Base-by-base conservation (phyloP, 345 rosid species). In the Clarkia xantiana region DNA sequence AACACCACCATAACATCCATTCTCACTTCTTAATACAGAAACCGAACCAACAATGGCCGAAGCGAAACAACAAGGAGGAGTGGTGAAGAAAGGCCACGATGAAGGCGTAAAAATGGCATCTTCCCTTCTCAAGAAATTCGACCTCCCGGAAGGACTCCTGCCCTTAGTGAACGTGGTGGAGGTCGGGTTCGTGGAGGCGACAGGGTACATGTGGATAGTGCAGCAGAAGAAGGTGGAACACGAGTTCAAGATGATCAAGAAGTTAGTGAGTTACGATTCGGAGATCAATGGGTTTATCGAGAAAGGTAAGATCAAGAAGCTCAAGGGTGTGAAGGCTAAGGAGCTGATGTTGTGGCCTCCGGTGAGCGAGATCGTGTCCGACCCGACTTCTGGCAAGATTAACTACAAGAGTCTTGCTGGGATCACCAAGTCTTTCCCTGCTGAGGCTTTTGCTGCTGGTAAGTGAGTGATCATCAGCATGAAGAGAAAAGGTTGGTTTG, bases 261-360 rank as follows among this genome's bases (percentile, higher is more conserved):
- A 66, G 60, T 74, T 68, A 2, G 76, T 61, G 40, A 65, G 53
- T 47, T 76, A 70, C 38, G 79, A 49, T 18, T 19, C 66, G 1
- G 74, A 67, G 18, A 68, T 76, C 17, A 50, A 61, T 1, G 71
- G 71, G 7, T 61, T 59, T 23, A 65, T 68, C 2, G 66, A 55
- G 70, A 58, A 47, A 22, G 48, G 51, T 19, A 70, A 40, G 70
- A 63, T 76, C 64, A 67, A 61, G 74, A 70, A 73, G 61, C 70
- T 76, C 16, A 76, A 73, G 46, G 82, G 79, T 0, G 79, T 80
- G 12, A 77, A 80, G 81, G 70, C 81, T 29, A 72, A 80, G 64
- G 88, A 80, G 64, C 65, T 80, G 43, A 60, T 75, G 59, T 43
- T 77, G 6, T 77, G 84, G 84, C 59, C 79, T 7, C 61, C 73